Evolutionary conservation across 768 basidiomycete species (phyloP), one percentile per base, ranked within the genome.

Genomic region (Calocera cornea): DNA sequence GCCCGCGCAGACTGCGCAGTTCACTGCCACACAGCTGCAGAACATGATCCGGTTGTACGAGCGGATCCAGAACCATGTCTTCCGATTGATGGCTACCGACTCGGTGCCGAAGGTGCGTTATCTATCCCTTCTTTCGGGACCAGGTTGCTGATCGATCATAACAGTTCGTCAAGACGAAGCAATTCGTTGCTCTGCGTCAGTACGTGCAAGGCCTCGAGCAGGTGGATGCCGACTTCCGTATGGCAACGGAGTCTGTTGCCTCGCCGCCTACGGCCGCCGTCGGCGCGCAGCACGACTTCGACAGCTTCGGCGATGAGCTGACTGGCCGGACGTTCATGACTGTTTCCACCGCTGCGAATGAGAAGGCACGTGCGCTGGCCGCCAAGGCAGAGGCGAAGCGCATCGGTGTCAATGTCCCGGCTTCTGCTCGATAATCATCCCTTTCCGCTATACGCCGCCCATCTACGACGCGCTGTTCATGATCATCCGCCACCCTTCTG

Each of bases 21-120:
- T 98, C 82, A 94, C 95, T 69, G 95, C 97, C 22, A 97, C 92
- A 41, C 95, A 98, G 76, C 80, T 99, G 49, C 93, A 95, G 78
- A 90, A 85, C 49, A 89, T 98, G 83, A 91, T 99, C 72, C 81
- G 85, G 71, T 78, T 97, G 72, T 99, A 98, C 76, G 95, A 95
- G 77, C 86, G 95, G 67, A 99, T 99, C 66, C 97, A 98, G 78
- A 88, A 83, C 24, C 95, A 98, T 73, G 93, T 98, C 70, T 98
- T 98, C 82, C 85, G 95, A 60, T 75, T 99, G 72, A 95, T 99
- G 91, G 94, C 97, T 19, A 95, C 95, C 67, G 97, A 99, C 77
- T 97, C 95, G 7, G 89, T 99, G n/a, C 97, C 97, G 16, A 95
- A 95, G 83, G 91, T 90, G 72, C 33, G 80, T 72, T 33, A 2